These are phyloP conservation scores for Paramyrothecium sp. DNA, from an alignment of 2,329 filamentous ascomycete genomes.

Conservation along the genomic window DNA sequence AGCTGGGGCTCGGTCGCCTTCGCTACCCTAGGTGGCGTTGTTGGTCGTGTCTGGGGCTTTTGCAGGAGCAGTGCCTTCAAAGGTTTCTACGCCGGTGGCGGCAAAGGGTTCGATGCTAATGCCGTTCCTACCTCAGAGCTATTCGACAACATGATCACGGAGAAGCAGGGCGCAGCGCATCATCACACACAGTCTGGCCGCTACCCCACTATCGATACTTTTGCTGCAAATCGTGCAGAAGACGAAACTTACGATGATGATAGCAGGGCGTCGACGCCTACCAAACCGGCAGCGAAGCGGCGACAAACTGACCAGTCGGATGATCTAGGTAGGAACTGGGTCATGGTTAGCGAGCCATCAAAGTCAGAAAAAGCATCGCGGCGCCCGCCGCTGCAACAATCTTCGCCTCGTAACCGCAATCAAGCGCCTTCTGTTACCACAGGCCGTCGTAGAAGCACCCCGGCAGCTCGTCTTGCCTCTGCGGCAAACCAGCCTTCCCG, in stretches of 20 bases:
- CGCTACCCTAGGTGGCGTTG: conserved; percentile 62
- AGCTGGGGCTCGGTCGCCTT: conserved; percentile 61
- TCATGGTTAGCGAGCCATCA: conserved; percentile 55
- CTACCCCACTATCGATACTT: conserved; percentile 29
- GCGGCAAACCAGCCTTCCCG: conserved; percentile 22
- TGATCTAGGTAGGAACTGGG: conserved; percentile 67
- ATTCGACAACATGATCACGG: conserved; percentile 7
- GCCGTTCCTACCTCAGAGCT: conserved; percentile 18
- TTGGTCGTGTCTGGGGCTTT: conserved; percentile 82
- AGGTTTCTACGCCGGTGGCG: conserved; percentile 85
- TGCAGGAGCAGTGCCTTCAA: conserved; percentile 73
- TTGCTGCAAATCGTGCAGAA: conserved; percentile 5
- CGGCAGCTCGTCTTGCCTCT: conserved; percentile 25
- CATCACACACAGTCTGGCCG: conserved; percentile 22
- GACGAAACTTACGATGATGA: conserved; percentile 24
- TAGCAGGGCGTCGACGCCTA: conserved; percentile 38
- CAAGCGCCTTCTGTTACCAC: conserved; percentile 27
- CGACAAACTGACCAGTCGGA: conserved; percentile 52
- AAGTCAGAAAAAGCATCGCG: conserved; percentile 19
- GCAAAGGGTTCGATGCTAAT: conserved; percentile 63
- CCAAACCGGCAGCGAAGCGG: conserved; percentile 48
- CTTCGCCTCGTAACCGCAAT: conserved; percentile 28
- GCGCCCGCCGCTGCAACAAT: conserved; percentile 18
- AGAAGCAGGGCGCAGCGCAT: conserved; percentile 10
- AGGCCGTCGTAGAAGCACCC: conserved; percentile 43